Percentiles rank a stretch among this genome's conserved stretches.
phyloP scores from a whole-genome alignment of 805 yeast genomes.

The Phaffomyces antillensis region DNA sequence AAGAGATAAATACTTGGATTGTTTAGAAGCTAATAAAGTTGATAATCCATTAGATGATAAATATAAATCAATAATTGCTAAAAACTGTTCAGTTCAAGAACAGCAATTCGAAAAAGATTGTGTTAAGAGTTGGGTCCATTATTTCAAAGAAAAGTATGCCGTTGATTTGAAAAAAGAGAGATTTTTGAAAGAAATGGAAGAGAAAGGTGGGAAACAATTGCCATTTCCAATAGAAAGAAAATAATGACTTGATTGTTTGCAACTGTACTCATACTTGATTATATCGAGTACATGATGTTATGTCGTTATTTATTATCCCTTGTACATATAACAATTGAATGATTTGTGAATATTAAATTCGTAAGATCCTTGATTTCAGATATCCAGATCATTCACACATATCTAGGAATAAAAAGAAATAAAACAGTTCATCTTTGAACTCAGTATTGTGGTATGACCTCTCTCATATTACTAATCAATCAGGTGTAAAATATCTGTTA shows the following conservation, averaged over 20 bases:
- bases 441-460: too few relatives aligned
- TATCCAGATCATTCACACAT: too few relatives aligned
- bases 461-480: too few relatives aligned
- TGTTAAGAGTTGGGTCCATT: conserved; percentile 80
- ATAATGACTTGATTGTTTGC: not conserved
- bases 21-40: conserved; percentile 63
- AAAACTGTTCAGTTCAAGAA: conserved; percentile 51
- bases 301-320: not conserved
- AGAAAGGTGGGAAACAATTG: conserved; percentile 42
- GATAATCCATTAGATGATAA: conserved; percentile 61
- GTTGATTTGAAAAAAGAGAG: conserved; percentile 64
- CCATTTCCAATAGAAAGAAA: conserved; percentile 21
- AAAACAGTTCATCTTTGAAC: too few relatives aligned
- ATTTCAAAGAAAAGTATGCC: conserved; percentile 85
- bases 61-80: conserved; percentile 37
- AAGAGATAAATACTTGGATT: conserved; percentile 69
- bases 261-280: too few relatives aligned
- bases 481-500: too few relatives aligned
- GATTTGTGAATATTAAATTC: too few relatives aligned
- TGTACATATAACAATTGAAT: not conserved
- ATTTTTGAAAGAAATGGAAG: conserved; percentile 64
- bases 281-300: too few relatives aligned
- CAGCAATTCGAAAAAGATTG: conserved; percentile 65
- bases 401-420: too few relatives aligned
- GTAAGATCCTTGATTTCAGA: too few relatives aligned